Base-by-base conservation (phyloP, 2,329 filamentous ascomycete species). In the Arthrobotrys conoides region DNA sequence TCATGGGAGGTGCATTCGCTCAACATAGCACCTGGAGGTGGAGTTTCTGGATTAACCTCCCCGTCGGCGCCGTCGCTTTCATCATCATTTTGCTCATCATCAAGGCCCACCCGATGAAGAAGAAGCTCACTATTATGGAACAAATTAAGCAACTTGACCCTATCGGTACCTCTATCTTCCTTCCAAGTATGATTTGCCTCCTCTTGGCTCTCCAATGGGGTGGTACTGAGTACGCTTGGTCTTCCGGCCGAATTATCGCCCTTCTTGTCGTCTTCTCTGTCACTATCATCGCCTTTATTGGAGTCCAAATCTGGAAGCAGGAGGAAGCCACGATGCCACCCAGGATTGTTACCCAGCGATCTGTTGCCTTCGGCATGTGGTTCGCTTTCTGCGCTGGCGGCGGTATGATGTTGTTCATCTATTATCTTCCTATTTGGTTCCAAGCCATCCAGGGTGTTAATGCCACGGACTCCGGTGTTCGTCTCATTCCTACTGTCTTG, bases 181-280 rank as follows among this genome's bases (percentile, higher is more conserved):
- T 91, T 16, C 89, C 90, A 0, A 86, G 87, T 36, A 86, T 90
- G 46, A 85, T 90, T 14, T 89, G 87, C 79, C 87, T 91, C 44
- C 83, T 91, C 2, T 84, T 92, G 4, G 90, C 90, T 0, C 84
- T 92, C 38, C 88, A 91, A 81, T 91, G 89, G 89, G 89, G 89
- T 65, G 89, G 89, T 2, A 86, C 86, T 1, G 85, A 83, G 1
- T 88, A 89, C 80, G 79, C 84, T 0, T 90, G 89, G 89, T 84
- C 82, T 46, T 86, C 84, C 80, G 87, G 87, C 84, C 86, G 87
- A 51, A 86, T 89, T 68, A 86, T 90, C 61, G 80, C 87, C 6
- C 84, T 90, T n/a, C 85, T 90, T 8, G 84, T 86, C 51, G 80
- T 89, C 9, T 89, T 88, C 73, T 87, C 82, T 0, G 81, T 87